Evolutionary conservation across 2,329 filamentous ascomycete genomes (phyloP), one percentile per base, ranked within the genome.

Genomic region (Penicillium crustosum): DNA sequence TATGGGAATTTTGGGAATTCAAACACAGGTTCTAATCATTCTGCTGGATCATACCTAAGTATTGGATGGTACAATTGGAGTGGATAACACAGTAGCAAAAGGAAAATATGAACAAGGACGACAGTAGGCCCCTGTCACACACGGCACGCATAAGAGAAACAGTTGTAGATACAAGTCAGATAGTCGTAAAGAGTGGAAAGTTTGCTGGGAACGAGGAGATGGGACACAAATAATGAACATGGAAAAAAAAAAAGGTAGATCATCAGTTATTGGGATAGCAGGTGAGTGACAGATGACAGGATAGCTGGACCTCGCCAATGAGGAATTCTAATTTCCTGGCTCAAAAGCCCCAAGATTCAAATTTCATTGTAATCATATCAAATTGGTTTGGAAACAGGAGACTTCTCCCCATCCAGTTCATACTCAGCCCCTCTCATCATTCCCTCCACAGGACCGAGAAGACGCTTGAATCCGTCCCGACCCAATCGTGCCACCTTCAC

Each of bases 401-500:
- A 65, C 41, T 60, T 57, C 60, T 68, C 47, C 58, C 67, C 65
- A 59, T 74, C 71, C 58, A 71, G 57, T 52, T 73, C 65, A 65
- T 80, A 80, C 49, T 79, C 76, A 29, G 76, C 68, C 70, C 94
- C 85, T 75, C 94, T 84, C 90, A 99, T 91, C 73, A 97, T 95
- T 60, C 91, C 88, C 77, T 96, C 92, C 29, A 97, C 93, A 0
- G 93, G 93, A 2, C 94, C 94, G 35, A 99, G 81, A 68, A 99
- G 79, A 66, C 94, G 84, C 79, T 97, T 93, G 78, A 99, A 99
- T 6, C 93, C 94, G 68, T 91, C 91, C 77, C 97, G 96, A 65
- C 92, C 92, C 48, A 99, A 81, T 49, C 88, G 91, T 5, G 93
- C 94, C 50, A 97, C 91, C 79, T 97, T 97, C 73, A 96, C 89